Base-by-base conservation (phyloP, 1,284 basidiomycete species). In the Pyrrhoderma lamaoense region DNA sequence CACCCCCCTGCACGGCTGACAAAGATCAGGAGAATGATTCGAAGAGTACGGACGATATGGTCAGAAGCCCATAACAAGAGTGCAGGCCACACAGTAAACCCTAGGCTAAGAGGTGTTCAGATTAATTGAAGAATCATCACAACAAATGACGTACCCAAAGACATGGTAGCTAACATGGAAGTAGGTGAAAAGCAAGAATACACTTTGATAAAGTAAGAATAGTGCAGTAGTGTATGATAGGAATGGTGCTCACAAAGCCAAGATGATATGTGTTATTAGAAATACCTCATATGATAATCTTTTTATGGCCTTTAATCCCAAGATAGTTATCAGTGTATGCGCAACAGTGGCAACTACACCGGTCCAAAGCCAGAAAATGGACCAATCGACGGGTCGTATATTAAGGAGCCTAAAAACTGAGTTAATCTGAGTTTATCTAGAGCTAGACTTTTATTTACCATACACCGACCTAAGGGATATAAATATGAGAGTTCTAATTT, bases 1-100 rank as follows among this genome's bases (percentile, higher is more conserved):
- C 11, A 31, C 27, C 7, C 5, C 11, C 11, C 27, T 31, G 27
- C 27, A 5, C 27, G 5, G 11, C 27, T 5, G 27, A 31, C 11
- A 5, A 31, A 5, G 11, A 31, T 11, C 11, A 31, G 11, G 5
- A 11, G 7, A 5, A 31, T 31, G 11, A 31, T 31, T 11, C 27
- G 5, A 31, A 31, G 5, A 5, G 27, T 5, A 11, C 27, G 27
- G 27, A 31, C 11, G 11, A 31, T 31, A 31, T 31, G 27, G 11
- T 76, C 74, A 44, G 73, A 64, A 2, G 64, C 72, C 74, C 74
- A 76, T 7, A 73, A 56, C 51, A 73, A 68, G 63, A 71, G 61
- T 2, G 70, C 67, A 7, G 70, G 69, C 67, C 68, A 65, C 44
- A 66, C 58, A 55, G 61, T 62, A 52, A 61, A 57, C 13, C 62